phyloP scores from a whole-genome alignment of 208 protist species.

The Wallacemonas sp. region DNA sequence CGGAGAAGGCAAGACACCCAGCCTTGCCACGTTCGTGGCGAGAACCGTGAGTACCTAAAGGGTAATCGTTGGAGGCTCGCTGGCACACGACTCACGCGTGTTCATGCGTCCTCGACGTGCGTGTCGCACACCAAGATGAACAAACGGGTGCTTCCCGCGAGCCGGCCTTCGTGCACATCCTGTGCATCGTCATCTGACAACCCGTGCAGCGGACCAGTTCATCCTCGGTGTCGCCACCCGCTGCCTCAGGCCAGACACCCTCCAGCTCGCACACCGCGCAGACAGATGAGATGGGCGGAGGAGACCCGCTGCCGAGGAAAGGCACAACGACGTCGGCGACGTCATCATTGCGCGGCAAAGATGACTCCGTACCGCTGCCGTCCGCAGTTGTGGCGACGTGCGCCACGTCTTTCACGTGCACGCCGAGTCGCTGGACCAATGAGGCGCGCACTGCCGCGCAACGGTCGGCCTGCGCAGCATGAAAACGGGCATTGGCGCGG shows the following conservation, averaged over 20 bases:
- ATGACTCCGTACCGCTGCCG: too few relatives aligned
- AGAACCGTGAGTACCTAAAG: too few relatives aligned
- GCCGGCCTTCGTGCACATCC: conserved; percentile 11
- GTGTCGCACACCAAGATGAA: too few relatives aligned
- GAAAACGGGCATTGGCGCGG: neutral
- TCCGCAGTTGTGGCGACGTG: too few relatives aligned
- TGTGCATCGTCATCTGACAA: conserved; percentile 22
- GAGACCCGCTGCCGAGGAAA: neutral
- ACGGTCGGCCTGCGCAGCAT: neutral
- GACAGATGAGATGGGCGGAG: neutral
- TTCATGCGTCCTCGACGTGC: neutral
- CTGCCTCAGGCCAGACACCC: conserved; percentile 4
- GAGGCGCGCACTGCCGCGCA: neutral
- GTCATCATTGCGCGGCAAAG: neutral
- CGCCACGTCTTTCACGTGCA: too few relatives aligned
- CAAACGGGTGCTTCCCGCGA: too few relatives aligned
- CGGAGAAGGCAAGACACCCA: too few relatives aligned
- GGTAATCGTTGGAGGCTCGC: too few relatives aligned
- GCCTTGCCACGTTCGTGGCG: too few relatives aligned
- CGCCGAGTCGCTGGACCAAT: neutral
- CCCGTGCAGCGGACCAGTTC: conserved; percentile 15
- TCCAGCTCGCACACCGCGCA: conserved; percentile 50
- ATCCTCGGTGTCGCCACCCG: conserved; percentile 7
- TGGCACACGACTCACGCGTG: too few relatives aligned
- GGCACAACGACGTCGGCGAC: neutral